Base-by-base conservation (phyloP, 2,329 filamentous ascomycete genomes). In the Septoria linicola region DNA sequence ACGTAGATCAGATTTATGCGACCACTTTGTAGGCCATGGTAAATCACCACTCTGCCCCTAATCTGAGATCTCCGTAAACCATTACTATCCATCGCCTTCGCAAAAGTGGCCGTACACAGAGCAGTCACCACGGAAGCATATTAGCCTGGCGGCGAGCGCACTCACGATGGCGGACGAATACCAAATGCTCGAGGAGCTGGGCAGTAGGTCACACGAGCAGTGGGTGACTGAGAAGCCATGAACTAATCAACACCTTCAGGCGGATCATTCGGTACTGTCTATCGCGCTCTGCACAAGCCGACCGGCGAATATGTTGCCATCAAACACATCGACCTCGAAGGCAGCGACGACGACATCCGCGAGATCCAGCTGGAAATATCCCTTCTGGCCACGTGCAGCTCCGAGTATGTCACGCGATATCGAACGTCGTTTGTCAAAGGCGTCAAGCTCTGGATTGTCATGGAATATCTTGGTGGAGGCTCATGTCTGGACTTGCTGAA, bases 301-400 rank as follows among this genome's bases (percentile, higher is more conserved):
- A 96, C 92, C 1, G 92, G 92, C 59, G 90, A 96, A 65, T 87
- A 91, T 34, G 93, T 97, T 47, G 93, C 93, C 25, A 93, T 99
- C 72, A 99, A 99, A 73, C 69, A 97, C 90, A 97, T 99, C 70
- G 93, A 99, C 71, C 88, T 99, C 67, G 93, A 99, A 74, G 95
- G 92, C 52, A 97, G 90, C 76, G 92, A 95, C 71, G 93, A 99
- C 74, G 93, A 99, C 68, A 96, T 99, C 53, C 87, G 91, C 70
- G 93, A 99, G 68, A 97, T 99, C 52, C 92, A 99, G 65, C 90
- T 95, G 67, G 93, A 99, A 69, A 97, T 99, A 61, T 87, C 89
- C 2, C 87, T 99, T 27, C 79, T 99, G 55, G 93, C 91, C 72
- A 96, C 93, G 46, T 99, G 93, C 75, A 87, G 88, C 61, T 96